Evolutionary conservation across 352 stramenopile species (phyloP), one percentile per base, ranked within the genome.

Genomic region (Globisporangium carolinianum): DNA sequence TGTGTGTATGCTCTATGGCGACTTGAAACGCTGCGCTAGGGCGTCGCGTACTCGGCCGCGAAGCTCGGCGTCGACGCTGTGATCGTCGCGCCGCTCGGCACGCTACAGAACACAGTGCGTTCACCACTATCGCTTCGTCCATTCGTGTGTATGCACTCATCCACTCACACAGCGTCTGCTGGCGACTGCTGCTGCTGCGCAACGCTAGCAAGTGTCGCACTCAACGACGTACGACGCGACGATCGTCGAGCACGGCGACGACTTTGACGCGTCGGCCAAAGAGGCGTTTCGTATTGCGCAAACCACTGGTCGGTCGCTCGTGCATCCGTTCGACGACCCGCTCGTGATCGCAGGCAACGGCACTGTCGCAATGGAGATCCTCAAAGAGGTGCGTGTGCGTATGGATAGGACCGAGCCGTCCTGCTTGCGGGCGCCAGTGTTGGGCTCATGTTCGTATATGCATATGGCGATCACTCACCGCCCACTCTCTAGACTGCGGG

Each of bases 321-420:
- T 99, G 39, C 96, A 98, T 69, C 96, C 96, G 38, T 99, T 98
- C 69, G 95, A 99, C 70, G 97, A 99, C 69, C 94, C 94, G 12
- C 73, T 96, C 54, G 92, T 98, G 49, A 99, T 99, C 72, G 96
- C 96, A 36, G 97, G 97, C 41, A 97, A 99, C 56, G 97, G 96
- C 48, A 99, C 96, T 0, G 91, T 99, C 60, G 97, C 86, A 49
- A 95, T 98, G 87, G 93, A 97, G 69, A 94, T 96, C 48, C 60
- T 96, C 45, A 87, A 92, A 55, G 81, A 92, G 66, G 74, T 85
- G 60, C 6, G 53, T 32, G 47, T 17, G 2, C 18, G 12, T 55
- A 51, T 32, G 24, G 24, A 32, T 32, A 32, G 24, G 47, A 51
- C n/a, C 32, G 18, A 51, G 14, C n/a, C 46, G 8, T 50, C n/a